These are phyloP conservation scores for Cladophialophora chaetospira DNA, from an alignment of 2,329 filamentous ascomycete species.

Conservation along the genomic window DNA sequence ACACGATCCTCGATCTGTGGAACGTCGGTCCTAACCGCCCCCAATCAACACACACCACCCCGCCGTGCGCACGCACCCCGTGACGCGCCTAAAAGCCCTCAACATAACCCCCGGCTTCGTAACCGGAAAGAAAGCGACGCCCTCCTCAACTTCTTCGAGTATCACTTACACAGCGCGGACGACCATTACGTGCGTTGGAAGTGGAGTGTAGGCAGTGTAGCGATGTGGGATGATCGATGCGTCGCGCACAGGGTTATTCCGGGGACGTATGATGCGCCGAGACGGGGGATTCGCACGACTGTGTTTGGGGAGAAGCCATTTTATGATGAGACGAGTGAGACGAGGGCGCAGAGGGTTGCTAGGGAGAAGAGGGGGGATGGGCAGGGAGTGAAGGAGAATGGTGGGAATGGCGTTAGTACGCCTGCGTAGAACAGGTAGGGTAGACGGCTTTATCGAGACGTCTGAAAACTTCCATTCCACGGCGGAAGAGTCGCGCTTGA, in stretches of 20 bases:
- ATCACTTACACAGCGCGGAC: constrained; percentile 53
- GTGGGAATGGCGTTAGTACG: neutral
- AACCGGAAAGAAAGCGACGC: constrained; percentile 46
- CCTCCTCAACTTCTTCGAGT: constrained; percentile 31
- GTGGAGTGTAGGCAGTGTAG: constrained; percentile 52
- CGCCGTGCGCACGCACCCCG: constrained; percentile 34
- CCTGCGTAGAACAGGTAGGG: neutral
- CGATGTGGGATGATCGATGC: constrained; percentile 54
- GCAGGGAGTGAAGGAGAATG: neutral
- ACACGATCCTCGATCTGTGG: constrained; percentile 43
- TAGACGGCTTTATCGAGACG: too few relatives aligned
- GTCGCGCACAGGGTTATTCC: constrained; percentile 48
- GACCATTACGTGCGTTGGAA: constrained; percentile 56
- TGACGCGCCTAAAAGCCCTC: constrained; percentile 31
- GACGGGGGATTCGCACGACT: constrained; percentile 46
- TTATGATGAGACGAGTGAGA: neutral
- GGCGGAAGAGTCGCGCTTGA: too few relatives aligned
- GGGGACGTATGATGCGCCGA: constrained; percentile 42
- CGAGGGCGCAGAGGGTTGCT: neutral
- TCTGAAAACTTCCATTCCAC: too few relatives aligned
- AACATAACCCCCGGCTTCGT: constrained; percentile 42
- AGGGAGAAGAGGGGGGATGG: constrained; percentile 35
- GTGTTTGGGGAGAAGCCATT: constrained; percentile 48
- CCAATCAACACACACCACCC: constrained; percentile 33
- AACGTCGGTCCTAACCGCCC: constrained; percentile 28